Conservation (phyloP, 2,329 filamentous ascomycete species). For the Aspergillus nomiae region DNA sequence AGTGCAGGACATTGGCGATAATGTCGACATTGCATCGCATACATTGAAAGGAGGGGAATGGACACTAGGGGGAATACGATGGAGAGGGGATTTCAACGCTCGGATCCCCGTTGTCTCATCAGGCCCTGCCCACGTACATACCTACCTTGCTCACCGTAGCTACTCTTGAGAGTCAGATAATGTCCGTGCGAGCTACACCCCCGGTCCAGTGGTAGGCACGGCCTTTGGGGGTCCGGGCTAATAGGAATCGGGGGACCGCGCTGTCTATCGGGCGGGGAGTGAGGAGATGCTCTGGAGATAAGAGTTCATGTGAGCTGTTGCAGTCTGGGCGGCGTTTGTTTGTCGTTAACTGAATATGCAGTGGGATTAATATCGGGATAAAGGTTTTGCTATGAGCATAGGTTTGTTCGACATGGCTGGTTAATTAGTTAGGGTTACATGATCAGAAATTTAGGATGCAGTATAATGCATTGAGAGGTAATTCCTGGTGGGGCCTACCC, state of each 20-base stretch:
- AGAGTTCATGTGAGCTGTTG: neutral
- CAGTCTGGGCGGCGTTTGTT: neutral
- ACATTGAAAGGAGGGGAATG: neutral
- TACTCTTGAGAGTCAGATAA: neutral
- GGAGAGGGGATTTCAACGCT: neutral
- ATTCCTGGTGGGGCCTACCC: neutral
- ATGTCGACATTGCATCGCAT: neutral
- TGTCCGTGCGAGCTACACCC: neutral
- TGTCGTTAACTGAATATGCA: neutral
- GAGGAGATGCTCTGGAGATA: neutral
- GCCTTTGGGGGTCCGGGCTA: neutral
- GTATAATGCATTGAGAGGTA: neutral
- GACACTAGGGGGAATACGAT: neutral
- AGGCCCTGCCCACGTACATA: neutral
- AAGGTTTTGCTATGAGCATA: neutral
- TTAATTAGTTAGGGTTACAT: neutral
- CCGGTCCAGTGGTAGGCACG: constrained; percentile 1
- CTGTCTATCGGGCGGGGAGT: neutral
- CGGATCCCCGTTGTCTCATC: neutral
- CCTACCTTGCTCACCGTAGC: neutral
- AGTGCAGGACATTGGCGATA: neutral
- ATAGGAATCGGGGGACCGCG: neutral
- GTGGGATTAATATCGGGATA: neutral
- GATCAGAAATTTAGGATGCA: neutral
- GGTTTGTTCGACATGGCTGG: neutral